Base-by-base conservation (phyloP, 2,329 filamentous ascomycete species). In the Mycosphaerella sp. region DNA sequence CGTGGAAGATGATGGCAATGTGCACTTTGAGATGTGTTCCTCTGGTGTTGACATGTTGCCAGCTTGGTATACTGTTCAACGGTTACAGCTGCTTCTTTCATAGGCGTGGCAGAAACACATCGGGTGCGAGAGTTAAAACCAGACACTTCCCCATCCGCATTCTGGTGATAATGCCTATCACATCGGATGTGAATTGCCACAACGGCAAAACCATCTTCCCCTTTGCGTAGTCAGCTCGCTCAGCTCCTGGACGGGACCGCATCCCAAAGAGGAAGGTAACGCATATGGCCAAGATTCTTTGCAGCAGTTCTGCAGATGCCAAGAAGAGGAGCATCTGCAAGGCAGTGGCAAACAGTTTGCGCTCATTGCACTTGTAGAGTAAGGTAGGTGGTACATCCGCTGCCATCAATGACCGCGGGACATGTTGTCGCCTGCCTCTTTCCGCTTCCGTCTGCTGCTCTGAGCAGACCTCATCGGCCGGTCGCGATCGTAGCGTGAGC, bases 231-330 rank as follows among this genome's bases (percentile, higher is more conserved):
- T 52, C 14, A 40, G 29, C 29, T 31, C 34, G 34, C 14, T 40
- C 42, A 29, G 32, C 21, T 42, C 14, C 8, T 41, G 12, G 14
- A 8, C 50, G 42, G 50, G 9, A 14, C n/a, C 17, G 32, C 26
- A 26, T 36, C 50, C 42, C 8, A 34, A 52, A 45, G 42, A 52
- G 50, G 50, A 52, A 52, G 50, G 50, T 51, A 45, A 36, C 21
- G 36, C n/a, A 45, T 17, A 17, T 11, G 17, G 50, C 50, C 50
- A 52, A 52, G 50, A 52, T 11, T 31, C n/a, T 32, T 40, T 46
- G n/a, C 32, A 47, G 50, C 48, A 21, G 10, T 21, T 43, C 42
- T 21, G 11, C 42, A 44, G 21, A 26, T 26, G 42, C 42, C 42
- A 44, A 44, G 42, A 29, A 29, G 26, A 29, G 26, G 26, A 29